phyloP scores from a whole-genome alignment of 129 eudicot genomes.

The Silybum marianum region DNA sequence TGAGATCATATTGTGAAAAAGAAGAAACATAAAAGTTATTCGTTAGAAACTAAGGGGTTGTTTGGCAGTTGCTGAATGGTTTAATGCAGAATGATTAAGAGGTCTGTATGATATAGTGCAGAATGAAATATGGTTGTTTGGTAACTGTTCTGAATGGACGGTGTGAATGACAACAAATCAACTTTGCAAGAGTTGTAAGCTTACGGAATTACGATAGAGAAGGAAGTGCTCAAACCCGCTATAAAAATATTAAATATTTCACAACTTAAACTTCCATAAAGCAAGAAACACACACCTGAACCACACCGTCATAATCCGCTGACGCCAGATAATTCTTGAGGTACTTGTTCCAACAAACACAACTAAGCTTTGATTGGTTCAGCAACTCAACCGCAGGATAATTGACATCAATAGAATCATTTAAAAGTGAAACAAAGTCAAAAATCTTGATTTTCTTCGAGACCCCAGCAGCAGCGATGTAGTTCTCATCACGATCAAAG shows the following conservation, averaged over 20 bases:
- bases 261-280: not conserved
- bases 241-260: not conserved
- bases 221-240: not conserved
- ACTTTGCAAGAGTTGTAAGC: not conserved
- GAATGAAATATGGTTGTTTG: no score
- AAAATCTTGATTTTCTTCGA: slow-evolving; percentile 65
- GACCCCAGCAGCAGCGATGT: slow-evolving; percentile 62
- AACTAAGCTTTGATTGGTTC: slow-evolving; percentile 53
- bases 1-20: not conserved
- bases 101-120: no score
- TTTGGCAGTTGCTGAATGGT: no score
- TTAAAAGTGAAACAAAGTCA: slow-evolving; percentile 43
- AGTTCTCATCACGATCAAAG: slow-evolving; percentile 68
- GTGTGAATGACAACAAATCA: not conserved
- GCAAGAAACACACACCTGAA: slow-evolving; percentile 51
- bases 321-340: slow-evolving; percentile 59
- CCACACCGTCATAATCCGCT: slow-evolving; percentile 62
- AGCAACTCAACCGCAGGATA: slow-evolving; percentile 65
- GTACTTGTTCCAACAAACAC: slow-evolving; percentile 63
- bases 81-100: no score
- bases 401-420: slow-evolving; percentile 46
- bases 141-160: no score
- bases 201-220: not conserved
- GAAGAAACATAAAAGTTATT: not conserved
- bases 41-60: not conserved